Conservation (phyloP, 2,329 filamentous ascomycete species). For the Drechslerella dactyloides region DNA sequence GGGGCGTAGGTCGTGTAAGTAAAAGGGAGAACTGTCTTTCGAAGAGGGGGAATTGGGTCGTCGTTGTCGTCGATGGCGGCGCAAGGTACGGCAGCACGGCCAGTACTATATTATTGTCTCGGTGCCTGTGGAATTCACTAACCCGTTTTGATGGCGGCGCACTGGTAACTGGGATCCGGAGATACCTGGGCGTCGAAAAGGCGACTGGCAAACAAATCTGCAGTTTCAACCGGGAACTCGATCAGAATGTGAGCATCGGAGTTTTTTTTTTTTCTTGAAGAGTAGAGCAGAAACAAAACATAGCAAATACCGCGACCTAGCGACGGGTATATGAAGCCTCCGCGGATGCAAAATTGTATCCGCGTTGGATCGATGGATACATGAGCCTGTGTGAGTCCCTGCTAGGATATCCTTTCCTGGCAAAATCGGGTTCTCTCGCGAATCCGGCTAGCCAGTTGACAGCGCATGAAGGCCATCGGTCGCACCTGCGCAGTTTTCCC, state of each 20-base stretch:
- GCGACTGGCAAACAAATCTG: constrained; percentile 22
- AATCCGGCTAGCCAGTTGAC: constrained; percentile 44
- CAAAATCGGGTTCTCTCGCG: constrained; percentile 36
- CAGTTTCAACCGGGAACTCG: constrained; percentile 18
- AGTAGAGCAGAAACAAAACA: constrained; percentile 39
- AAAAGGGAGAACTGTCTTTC: constrained; percentile 27
- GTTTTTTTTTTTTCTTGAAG: constrained; percentile 33
- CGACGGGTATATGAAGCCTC: constrained; percentile 47
- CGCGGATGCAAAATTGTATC: constrained; percentile 11
- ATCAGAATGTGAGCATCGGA: constrained; percentile 17
- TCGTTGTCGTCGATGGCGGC: constrained; percentile 47
- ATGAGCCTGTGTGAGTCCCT: constrained; percentile 31
- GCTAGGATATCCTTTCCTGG: constrained; percentile 33
- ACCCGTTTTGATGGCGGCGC: constrained; percentile 25
- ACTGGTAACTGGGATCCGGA: constrained; percentile 13
- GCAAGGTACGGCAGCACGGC: constrained; percentile 41
- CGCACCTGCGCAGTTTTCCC: constrained; percentile 45
- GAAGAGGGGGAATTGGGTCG: constrained; percentile 32
- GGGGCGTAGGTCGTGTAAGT: constrained; percentile 8
- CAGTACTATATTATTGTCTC: constrained; percentile 25
- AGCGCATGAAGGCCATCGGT: constrained; percentile 46
- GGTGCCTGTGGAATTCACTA: constrained; percentile 36
- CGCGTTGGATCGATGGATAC: constrained; percentile 1
- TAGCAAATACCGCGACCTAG: constrained; percentile 31
- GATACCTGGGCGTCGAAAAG: constrained; percentile 19